These are phyloP conservation scores for Prunus mira DNA, from an alignment of 306 rosid species.

Conservation along the genomic window DNA sequence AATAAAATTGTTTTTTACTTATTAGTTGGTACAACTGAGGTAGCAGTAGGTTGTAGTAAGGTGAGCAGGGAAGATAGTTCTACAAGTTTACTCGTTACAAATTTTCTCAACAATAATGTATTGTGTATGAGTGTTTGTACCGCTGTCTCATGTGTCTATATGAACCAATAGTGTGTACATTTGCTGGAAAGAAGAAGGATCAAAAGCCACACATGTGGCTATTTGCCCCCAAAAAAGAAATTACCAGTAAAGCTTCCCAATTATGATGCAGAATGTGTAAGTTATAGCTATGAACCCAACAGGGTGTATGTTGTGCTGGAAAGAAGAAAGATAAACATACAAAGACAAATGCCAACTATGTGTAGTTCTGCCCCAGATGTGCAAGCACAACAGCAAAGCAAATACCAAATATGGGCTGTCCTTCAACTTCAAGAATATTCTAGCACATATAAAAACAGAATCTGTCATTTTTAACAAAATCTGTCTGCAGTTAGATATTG, in stretches of 20 bases:
- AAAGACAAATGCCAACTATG: constrained; percentile 32
- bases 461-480: neutral
- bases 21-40: neutral
- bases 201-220: neutral
- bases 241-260: constrained; percentile 6
- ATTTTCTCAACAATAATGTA: neutral
- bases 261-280: constrained; percentile 28
- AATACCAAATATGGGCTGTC: constrained; percentile 47
- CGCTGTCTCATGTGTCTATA: neutral
- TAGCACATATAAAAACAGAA: constrained; percentile 22
- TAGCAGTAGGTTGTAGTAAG: neutral
- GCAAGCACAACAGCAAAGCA: constrained; percentile 58
- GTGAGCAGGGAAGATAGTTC: neutral
- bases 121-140: neutral
- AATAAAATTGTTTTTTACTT: neutral
- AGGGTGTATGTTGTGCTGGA: constrained; percentile 69
- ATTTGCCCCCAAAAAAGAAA: neutral
- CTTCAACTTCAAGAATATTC: constrained; percentile 29
- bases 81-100: neutral
- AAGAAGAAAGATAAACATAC: constrained; percentile 50
- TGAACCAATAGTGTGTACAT: neutral
- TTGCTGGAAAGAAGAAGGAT: constrained; percentile 11
- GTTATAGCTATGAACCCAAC: constrained; percentile 33
- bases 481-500: constrained; percentile 7
- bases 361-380: constrained; percentile 18